Evolutionary conservation across 1,284 basidiomycete genomes (phyloP), one percentile per base, ranked within the genome.

Genomic region (Cryptococcus amylolentus): DNA sequence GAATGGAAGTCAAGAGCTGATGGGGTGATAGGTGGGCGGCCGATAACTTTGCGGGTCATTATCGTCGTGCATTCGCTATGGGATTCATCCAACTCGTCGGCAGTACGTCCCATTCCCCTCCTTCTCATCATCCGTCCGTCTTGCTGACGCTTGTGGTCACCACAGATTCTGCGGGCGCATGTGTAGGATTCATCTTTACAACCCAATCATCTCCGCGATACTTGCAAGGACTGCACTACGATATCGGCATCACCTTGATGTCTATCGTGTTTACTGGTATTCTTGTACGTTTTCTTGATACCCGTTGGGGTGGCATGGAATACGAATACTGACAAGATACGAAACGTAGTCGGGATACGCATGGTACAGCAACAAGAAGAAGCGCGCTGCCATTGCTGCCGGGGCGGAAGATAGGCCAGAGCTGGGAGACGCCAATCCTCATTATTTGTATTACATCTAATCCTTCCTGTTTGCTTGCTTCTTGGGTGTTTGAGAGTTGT

Each of bases 371-470:
- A 41, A 43, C 40, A 66, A 66, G 51, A 57, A 57, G 39, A 60
- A 61, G 51, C 28, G 55, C 5, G 58, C 49, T 20, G 45, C 45
- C 18, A 54, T 65, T n/a, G 60, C 57, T 23, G 54, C 55, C 6
- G 65, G 65, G 39, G 65, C 65, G 9, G 27, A 37, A 6, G 59
- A 67, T 44, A 53, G 62, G 44, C 65, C 61, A 23, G 58, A 60
- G 40, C 49, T 65, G 18, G 65, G 65, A 20, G 64, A 67, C 41
- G 44, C 53, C 23, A 67, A 67, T 48, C 63, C 64, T 27, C 63
- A 67, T 49, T 67, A 61, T 51, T 38, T 37, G 50, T 66, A 51
- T 23, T 57, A 49, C 41, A 42, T 59, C 26, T 55, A 44, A 45
- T 39, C n/a, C 27, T 6, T 10, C 16, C 23, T 23, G 2, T 23